phyloP scores from a whole-genome alignment of 441 rosid species.

The Pelargonium citronellum region DNA sequence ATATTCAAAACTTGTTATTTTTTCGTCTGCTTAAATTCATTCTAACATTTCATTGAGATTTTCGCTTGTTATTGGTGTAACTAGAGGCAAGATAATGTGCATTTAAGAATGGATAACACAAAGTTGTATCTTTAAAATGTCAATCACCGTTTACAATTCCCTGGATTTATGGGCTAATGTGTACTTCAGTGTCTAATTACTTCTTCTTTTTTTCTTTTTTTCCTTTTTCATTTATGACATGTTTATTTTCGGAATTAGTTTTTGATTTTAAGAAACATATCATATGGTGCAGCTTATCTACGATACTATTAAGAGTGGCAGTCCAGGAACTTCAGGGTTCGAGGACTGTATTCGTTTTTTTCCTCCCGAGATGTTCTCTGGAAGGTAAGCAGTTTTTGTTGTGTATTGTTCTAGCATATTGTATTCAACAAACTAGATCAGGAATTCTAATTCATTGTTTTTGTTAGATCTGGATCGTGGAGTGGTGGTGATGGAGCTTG shows the following conservation, averaged over 20 bases:
- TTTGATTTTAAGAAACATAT: slow-evolving; percentile 17
- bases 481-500: slow-evolving; percentile 91
- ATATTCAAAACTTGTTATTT: too few relatives aligned
- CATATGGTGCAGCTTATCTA: slow-evolving; percentile 73
- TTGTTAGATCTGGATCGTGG: slow-evolving; percentile 85
- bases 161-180: too few relatives aligned
- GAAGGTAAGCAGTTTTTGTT: slow-evolving; percentile 47
- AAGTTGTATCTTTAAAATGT: too few relatives aligned
- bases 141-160: too few relatives aligned
- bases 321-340: slow-evolving; percentile 79
- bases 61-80: too few relatives aligned
- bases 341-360: slow-evolving; percentile 80
- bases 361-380: slow-evolving; percentile 93
- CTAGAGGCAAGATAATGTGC: too few relatives aligned
- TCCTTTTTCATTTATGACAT: slow-evolving; percentile 14
- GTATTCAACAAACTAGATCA: slow-evolving; percentile 15
- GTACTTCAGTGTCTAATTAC: slow-evolving; percentile 3
- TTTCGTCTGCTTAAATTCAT: too few relatives aligned
- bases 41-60: too few relatives aligned
- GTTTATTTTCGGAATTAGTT: slow-evolving; percentile 3
- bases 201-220: slow-evolving; percentile 11
- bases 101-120: too few relatives aligned
- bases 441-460: slow-evolving; percentile 14
- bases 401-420: slow-evolving; percentile 15
- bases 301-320: slow-evolving; percentile 69